Percentiles rank a stretch among this genome's conserved stretches.
These are phyloP conservation scores for Aspergillus panamensis DNA, from an alignment of 495 filamentous ascomycete genomes.

Conservation along the genomic window DNA sequence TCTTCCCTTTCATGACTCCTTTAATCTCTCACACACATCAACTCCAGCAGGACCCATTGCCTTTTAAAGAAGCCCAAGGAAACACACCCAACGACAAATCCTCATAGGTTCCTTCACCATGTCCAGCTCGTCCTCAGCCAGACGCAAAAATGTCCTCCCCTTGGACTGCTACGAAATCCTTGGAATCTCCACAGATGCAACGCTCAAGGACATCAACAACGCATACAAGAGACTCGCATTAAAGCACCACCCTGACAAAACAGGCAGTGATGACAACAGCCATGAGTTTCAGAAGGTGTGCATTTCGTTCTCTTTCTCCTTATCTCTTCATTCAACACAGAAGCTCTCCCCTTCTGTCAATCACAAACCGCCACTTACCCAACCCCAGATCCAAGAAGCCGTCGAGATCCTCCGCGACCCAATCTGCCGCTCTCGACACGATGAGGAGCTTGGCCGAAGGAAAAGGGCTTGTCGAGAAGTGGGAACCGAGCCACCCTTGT, in stretches of 20 bases:
- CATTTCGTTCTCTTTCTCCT: not conserved
- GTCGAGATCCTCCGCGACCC: slow-evolving; percentile 39
- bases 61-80: too few relatives aligned
- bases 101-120: too few relatives aligned
- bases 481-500: not conserved
- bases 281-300: slow-evolving; percentile 42
- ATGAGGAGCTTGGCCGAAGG: slow-evolving; percentile 13
- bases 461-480: not conserved
- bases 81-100: too few relatives aligned
- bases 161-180: slow-evolving; percentile 39
- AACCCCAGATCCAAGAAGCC: slow-evolving; percentile 37
- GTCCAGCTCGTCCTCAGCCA: not conserved
- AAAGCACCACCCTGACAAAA: slow-evolving; percentile 61
- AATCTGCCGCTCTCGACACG: slow-evolving; percentile 26
- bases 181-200: slow-evolving; percentile 32
- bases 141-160: not conserved
- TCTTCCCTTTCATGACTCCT: too few relatives aligned
- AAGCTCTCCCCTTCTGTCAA: not conserved
- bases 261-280: slow-evolving; percentile 39
- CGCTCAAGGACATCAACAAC: slow-evolving; percentile 38
- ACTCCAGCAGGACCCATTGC: too few relatives aligned
- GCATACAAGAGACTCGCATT: slow-evolving; percentile 50
- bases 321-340: not conserved
- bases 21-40: too few relatives aligned
- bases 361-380: too few relatives aligned